A percentile compares a stretch with the other conserved stretches of the same genome.
phyloP scores from a whole-genome alignment of 345 rosid genomes.

The Stellera chamaejasme region DNA sequence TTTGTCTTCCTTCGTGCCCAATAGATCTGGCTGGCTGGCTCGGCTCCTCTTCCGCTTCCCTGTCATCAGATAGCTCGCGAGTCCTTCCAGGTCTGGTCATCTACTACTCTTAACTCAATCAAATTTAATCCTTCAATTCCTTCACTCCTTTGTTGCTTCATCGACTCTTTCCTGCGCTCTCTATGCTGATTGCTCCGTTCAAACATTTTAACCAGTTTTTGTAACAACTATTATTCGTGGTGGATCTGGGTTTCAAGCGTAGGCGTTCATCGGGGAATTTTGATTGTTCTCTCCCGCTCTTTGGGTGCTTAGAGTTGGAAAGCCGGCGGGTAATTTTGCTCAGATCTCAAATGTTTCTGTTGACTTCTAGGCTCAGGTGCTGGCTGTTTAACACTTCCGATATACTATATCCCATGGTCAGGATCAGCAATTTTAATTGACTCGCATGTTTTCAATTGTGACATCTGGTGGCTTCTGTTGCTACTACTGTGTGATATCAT shows the following conservation, averaged over 20 bases:
- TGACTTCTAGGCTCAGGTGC: background rate
- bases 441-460: background rate
- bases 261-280: background rate
- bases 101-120: too few relatives aligned
- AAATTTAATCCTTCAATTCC: too few relatives aligned
- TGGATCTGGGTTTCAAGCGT: conserved; percentile 14
- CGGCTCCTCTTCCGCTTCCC: too few relatives aligned
- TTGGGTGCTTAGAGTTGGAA: conserved; percentile 8
- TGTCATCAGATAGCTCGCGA: too few relatives aligned
- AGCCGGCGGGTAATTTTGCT: conserved; percentile 1
- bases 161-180: too few relatives aligned
- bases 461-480: background rate
- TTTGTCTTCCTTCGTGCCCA: too few relatives aligned
- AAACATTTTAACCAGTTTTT: background rate
- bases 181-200: too few relatives aligned
- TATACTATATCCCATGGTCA: background rate
- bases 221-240: conserved; percentile 1
- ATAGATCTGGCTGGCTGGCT: too few relatives aligned
- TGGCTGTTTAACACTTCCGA: background rate
- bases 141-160: too few relatives aligned
- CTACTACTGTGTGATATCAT: conserved; percentile 7
- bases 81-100: too few relatives aligned
- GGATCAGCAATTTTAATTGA: background rate
- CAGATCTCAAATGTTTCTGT: conserved; percentile 3
- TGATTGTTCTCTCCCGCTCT: background rate